Evolutionary conservation across 352 stramenopile species (phyloP).

Genomic region (Saprolegnia diclina): DNA sequence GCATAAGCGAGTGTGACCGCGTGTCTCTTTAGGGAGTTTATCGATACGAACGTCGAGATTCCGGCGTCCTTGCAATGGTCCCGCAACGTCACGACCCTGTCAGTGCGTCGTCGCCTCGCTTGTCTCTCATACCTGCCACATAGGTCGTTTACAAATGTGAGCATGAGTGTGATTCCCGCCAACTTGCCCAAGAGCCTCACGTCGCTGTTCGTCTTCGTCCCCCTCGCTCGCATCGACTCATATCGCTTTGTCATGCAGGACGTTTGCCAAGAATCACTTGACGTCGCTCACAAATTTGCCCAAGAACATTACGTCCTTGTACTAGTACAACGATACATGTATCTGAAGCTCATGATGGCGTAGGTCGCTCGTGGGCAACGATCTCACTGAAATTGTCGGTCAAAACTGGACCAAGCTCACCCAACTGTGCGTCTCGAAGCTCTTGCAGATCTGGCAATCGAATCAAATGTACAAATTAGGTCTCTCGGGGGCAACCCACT

Average conservation of each 20-base stretch:
- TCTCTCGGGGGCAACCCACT: neutral
- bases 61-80: neutral
- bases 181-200: neutral
- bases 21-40: conserved; percentile 1
- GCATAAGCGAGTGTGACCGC: too few species aligned
- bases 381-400: conserved; percentile 1
- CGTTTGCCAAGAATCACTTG: conserved; percentile 3
- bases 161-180: neutral
- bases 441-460: too few species aligned
- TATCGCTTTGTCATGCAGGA: too few species aligned
- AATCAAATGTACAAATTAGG: neutral
- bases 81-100: neutral
- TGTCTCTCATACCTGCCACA: neutral
- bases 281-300: neutral
- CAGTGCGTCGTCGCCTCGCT: neutral
- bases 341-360: neutral
- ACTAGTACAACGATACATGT: neutral
- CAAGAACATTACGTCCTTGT: neutral
- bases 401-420: conserved; percentile 19
- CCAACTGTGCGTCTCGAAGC: too few species aligned
- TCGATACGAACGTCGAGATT: neutral
- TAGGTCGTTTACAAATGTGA: neutral
- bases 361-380: neutral
- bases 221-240: too few species aligned
- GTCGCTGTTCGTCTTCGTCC: neutral